Evolutionary conservation across 2,329 filamentous ascomycete genomes (phyloP), one percentile per base, ranked within the genome.

Genomic region (Aspergillus fumigatus): DNA sequence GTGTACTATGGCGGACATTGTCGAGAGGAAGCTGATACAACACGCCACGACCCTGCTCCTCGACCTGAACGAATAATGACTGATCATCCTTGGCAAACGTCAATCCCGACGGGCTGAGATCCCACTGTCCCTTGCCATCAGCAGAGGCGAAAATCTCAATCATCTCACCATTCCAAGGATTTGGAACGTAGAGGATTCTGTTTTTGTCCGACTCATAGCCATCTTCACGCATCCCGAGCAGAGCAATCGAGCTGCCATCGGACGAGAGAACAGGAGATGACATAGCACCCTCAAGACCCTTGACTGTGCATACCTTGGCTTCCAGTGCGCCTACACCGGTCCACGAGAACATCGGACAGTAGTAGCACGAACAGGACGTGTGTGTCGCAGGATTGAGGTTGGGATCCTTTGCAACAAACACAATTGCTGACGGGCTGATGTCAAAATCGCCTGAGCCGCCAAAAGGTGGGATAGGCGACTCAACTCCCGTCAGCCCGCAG

Each of bases 121-220:
- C 64, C 77, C 77, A 79, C n/a, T 62, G 61, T 0, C 74, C 73
- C 49, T 71, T 64, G 2, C 73, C 72, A 57, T 77, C 70, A 1
- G 64, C 38, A 3, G 69, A 72, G 43, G 67, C 62, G 58, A 77
- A 77, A 1, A 73, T 59, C 43, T 77, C 75, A 14, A 75, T 66
- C 61, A 71, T 70, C 49, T 72, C 67, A 7, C 71, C 72, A 53
- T 68, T 72, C 70, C 73, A 76, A 2, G 77, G 70, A 52, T 75
- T 73, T 1, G 73, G 74, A 21, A 77, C 71, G 52, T 77, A 71
- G 21, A 78, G 54, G 32, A 79, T 77, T 2, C 73, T 65, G 56
- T 78, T 79, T 60, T 77, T 77, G 62, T 79, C 77, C 14, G 75
- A 75, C 59, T 79, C 77, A 53, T 79, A 78, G 9, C 76, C 76